Base-by-base conservation (phyloP, 257 asterid species). In the Nicotiana tomentosiformis region DNA sequence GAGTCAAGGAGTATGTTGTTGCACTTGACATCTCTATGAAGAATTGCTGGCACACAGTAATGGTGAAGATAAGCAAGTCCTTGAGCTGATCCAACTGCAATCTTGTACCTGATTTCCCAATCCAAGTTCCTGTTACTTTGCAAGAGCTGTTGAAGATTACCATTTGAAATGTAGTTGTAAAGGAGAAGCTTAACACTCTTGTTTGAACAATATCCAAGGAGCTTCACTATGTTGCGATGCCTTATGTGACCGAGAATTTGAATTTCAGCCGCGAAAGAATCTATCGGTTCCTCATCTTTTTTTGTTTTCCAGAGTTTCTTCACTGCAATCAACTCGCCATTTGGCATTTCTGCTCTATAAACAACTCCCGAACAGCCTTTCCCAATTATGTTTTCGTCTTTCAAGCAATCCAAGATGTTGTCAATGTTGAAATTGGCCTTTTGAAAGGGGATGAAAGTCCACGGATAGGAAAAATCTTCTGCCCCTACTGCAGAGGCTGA, bases 1-100 rank as follows among this genome's bases (percentile, higher is more conserved):
- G 95, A 90, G 81, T 93, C 98, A 32, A 95, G 85, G 64, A 95
- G 92, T 77, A 95, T 95, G 87, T 95, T 93, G 81, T 95, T 95
- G 92, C 98, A 95, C 82, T 95, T 95, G 83, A 95, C 98, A 55
- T 95, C 98, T 51, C 98, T 87, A 60, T 93, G 98, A 77, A 95
- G 92, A 77, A 95, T 95, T 0, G 98, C 87, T 0, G 98, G 98
- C 66, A 91, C 89, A 74, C 98, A 93, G 62, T 95, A 98, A 14
- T 93, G 97, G 87, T 93, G 98, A 15, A 95, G 98, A 83, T 95
- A 95, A 4, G 98, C 91, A 5, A 95, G 97, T 10, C 98, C 98
- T 77, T 95, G 98, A 37, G 98, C 98, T 6, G 98, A 80, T 49
- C 97, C 98, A 1, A 95, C 93, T 0, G 97, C 98, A 35, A 95